Percentiles rank a stretch among this genome's conserved stretches.
phyloP scores from a whole-genome alignment of 352 stramenopile genomes.

The Phytophthora pluvialis region DNA sequence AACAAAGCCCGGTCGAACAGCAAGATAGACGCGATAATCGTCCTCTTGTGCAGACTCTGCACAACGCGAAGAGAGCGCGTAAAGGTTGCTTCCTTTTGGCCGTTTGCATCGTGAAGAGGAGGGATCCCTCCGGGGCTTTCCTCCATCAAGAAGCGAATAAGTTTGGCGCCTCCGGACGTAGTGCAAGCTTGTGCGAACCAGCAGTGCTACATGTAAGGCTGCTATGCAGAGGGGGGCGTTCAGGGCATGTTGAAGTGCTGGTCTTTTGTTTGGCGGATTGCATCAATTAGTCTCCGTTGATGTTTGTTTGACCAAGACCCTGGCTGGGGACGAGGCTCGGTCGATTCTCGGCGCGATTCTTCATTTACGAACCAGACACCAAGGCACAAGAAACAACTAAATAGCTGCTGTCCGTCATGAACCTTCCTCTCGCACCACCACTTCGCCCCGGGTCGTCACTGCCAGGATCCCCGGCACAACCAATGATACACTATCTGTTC shows the following conservation, averaged over 20 bases:
- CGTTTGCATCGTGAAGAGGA: constrained; percentile 5
- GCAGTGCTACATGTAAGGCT: background rate
- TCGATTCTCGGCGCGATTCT: background rate
- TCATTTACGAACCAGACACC: background rate
- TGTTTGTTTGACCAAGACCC: no score
- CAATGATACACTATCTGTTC: constrained; percentile 1
- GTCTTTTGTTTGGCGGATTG: background rate
- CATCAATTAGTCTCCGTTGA: no score
- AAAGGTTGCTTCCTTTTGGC: background rate
- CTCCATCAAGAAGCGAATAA: background rate
- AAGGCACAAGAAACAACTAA: background rate
- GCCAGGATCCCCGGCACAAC: background rate
- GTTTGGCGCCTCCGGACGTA: constrained; percentile 4
- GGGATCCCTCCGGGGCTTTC: constrained; percentile 8
- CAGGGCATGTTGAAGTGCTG: background rate
- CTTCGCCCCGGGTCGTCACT: background rate
- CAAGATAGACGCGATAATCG: constrained; percentile 24
- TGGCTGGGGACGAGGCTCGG: no score
- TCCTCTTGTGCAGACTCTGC: constrained; percentile 24
- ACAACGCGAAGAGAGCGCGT: constrained; percentile 23
- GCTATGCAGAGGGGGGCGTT: background rate
- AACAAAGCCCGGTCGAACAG: constrained; percentile 21
- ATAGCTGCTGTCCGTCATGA: background rate
- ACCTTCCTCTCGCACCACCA: background rate
- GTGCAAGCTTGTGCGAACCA: constrained; percentile 1